Evolutionary conservation across 1,139 yeast genomes (phyloP).

Genomic region (Debaryomycetaceae sp.): DNA sequence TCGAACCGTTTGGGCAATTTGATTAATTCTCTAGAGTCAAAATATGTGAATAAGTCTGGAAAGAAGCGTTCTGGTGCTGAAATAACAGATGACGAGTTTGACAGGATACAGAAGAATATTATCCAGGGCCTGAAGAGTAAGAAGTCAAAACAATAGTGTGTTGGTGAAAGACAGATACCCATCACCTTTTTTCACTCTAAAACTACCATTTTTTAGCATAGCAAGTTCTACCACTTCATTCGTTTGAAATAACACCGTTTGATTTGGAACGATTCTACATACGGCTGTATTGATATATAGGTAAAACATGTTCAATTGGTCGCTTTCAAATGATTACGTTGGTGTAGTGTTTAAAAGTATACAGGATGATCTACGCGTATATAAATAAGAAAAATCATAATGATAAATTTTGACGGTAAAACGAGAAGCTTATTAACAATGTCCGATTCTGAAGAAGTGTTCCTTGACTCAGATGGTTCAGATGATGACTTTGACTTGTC

Average conservation of each 20-base stretch:
- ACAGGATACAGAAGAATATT: slow-evolving; percentile 25
- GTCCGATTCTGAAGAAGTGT: slow-evolving; percentile 12
- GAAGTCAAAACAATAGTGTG: slow-evolving; percentile 3
- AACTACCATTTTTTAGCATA: not conserved
- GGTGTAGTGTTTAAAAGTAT: not conserved
- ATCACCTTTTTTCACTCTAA: not conserved
- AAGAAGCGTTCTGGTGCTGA: slow-evolving; percentile 28
- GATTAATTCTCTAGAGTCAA: slow-evolving; percentile 51
- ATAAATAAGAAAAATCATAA: not conserved
- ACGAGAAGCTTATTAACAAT: slow-evolving; percentile 5
- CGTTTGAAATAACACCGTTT: too few relatives aligned
- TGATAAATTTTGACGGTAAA: not conserved
- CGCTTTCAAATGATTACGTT: not conserved
- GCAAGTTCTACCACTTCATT: not conserved
- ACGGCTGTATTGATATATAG: too few relatives aligned
- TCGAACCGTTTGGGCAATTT: slow-evolving; percentile 44
- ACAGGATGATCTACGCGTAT: not conserved
- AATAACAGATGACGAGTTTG: slow-evolving; percentile 33
- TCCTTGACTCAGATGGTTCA: slow-evolving; percentile 12
- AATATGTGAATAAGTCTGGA: slow-evolving; percentile 45
- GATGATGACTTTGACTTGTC: slow-evolving; percentile 13
- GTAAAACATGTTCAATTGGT: too few relatives aligned
- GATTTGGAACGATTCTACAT: too few relatives aligned
- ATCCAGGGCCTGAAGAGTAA: slow-evolving; percentile 4
- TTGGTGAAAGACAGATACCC: too few relatives aligned